phyloP scores from a whole-genome alignment of 2,329 filamentous ascomycete genomes.

The Fusarium vanettenii region DNA sequence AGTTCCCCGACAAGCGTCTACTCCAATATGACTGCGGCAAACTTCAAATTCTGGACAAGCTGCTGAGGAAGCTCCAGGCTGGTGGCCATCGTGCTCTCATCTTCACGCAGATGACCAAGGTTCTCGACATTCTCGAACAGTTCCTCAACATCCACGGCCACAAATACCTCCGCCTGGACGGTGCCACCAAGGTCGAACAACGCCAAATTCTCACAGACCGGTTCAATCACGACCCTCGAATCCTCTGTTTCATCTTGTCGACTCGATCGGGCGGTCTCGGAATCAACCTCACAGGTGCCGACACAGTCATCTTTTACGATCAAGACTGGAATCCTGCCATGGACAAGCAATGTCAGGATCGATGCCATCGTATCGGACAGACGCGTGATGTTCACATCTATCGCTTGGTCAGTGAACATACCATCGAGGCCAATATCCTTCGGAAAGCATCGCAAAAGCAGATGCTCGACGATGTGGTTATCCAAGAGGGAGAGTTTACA shows the following conservation, averaged over 20 bases:
- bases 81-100: slow-evolving; percentile 95
- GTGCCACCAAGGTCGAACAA: slow-evolving; percentile 95
- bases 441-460: slow-evolving; percentile 98
- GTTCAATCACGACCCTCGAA: slow-evolving; percentile 94
- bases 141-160: slow-evolving; percentile 98
- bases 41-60: slow-evolving; percentile 86
- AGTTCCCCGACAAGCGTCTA: slow-evolving; percentile 96
- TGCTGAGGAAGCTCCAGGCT: slow-evolving; percentile 87
- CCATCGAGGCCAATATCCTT: slow-evolving; percentile 97
- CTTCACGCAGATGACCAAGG: slow-evolving; percentile 99
- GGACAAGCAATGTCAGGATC: slow-evolving; percentile 99
- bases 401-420: slow-evolving; percentile 90
- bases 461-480: slow-evolving; percentile 97
- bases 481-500: slow-evolving; percentile 97
- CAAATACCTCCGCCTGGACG: slow-evolving; percentile 95
- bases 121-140: slow-evolving; percentile 95
- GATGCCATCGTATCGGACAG: slow-evolving; percentile 96
- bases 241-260: slow-evolving; percentile 94
- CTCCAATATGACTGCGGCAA: slow-evolving; percentile 98
- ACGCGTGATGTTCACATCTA: slow-evolving; percentile 99
- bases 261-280: slow-evolving; percentile 94
- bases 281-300: slow-evolving; percentile 95
- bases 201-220: slow-evolving; percentile 94
- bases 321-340: slow-evolving; percentile 99
- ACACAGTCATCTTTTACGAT: slow-evolving; percentile 99